Evolutionary conservation across 495 filamentous ascomycete species (phyloP).

Genomic region (Penicillium pulvis): DNA sequence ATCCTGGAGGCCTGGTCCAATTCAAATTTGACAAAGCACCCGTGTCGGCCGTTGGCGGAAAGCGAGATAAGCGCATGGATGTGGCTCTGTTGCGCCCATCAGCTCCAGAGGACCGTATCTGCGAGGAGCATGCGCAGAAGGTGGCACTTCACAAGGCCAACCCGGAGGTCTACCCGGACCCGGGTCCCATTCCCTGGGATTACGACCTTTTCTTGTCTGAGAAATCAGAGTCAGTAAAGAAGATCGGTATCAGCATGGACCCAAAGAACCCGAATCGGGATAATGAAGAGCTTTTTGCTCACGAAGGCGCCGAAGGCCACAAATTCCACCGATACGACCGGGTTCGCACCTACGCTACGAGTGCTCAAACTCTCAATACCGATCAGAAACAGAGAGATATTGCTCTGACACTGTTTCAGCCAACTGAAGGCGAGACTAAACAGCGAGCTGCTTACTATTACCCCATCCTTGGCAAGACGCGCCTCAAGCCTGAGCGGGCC

Average conservation of each 20-base stretch:
- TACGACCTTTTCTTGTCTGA: conserved; percentile 81
- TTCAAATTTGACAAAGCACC: conserved; percentile 90
- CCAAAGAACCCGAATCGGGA: conserved; percentile 68
- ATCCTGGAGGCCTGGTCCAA: conserved; percentile 81
- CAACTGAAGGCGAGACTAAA: conserved; percentile 47
- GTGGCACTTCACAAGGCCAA: conserved; percentile 62
- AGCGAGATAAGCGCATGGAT: conserved; percentile 81
- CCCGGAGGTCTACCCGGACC: conserved; percentile 59
- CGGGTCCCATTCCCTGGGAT: conserved; percentile 64
- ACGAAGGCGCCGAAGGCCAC: conserved; percentile 43
- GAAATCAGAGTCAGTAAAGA: conserved; percentile 53
- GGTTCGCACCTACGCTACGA: conserved; percentile 82
- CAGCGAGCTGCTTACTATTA: conserved; percentile 88
- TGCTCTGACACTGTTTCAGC: conserved; percentile 64
- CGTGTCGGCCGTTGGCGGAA: conserved; percentile 51
- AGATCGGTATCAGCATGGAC: conserved; percentile 74
- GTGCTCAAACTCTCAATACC: conserved; percentile 61
- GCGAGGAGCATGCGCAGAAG: conserved; percentile 51
- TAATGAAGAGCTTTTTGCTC: conserved; percentile 66
- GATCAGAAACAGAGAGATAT: conserved; percentile 58
- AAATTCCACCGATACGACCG: conserved; percentile 73
- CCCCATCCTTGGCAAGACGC: conserved; percentile 72
- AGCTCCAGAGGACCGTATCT: conserved; percentile 49
- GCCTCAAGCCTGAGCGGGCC: conserved; percentile 57
- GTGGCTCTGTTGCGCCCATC: conserved; percentile 74